Conservation (phyloP, 495 filamentous ascomycete species). For the Chlorociboria aeruginascens region DNA sequence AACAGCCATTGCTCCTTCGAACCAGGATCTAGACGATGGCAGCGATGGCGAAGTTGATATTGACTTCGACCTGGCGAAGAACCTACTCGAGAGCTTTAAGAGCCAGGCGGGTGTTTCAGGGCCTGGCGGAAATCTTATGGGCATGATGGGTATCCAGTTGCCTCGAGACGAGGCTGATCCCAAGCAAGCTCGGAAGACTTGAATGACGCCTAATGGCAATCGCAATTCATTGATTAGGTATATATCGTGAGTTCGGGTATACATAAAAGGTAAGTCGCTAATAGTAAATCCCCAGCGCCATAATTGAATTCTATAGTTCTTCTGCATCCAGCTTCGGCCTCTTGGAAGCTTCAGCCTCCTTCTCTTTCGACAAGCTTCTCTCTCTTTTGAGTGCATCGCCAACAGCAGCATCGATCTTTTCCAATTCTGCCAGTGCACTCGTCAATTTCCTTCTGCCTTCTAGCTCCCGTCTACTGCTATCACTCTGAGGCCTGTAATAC, state of each 20-base stretch:
- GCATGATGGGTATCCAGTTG: constrained; percentile 68
- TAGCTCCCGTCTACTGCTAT: constrained; percentile 33
- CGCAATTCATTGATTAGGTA: constrained; percentile 1
- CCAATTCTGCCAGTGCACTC: constrained; percentile 24
- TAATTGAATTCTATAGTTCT: neutral
- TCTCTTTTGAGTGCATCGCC: constrained; percentile 15
- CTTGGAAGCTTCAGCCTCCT: neutral
- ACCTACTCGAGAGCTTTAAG: constrained; percentile 85
- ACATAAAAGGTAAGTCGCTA: neutral
- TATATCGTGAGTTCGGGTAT: constrained; percentile 6
- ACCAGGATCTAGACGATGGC: constrained; percentile 23
- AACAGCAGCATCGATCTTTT: constrained; percentile 16
- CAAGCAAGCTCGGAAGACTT: neutral
- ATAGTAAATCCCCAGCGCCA: constrained; percentile 9
- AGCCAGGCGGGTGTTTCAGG: constrained; percentile 75
- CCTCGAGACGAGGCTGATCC: constrained; percentile 60
- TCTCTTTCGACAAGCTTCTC: neutral
- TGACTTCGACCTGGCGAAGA: constrained; percentile 81
- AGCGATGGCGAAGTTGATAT: constrained; percentile 51
- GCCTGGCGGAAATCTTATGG: constrained; percentile 74
- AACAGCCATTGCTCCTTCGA: constrained; percentile 6
- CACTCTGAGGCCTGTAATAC: constrained; percentile 33
- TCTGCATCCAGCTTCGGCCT: constrained; percentile 1
- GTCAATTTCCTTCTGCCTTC: constrained; percentile 32
- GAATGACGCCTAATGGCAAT: neutral